Evolutionary conservation across 495 filamentous ascomycete genomes (phyloP).

Genomic region (Alectoria sarmentosa): DNA sequence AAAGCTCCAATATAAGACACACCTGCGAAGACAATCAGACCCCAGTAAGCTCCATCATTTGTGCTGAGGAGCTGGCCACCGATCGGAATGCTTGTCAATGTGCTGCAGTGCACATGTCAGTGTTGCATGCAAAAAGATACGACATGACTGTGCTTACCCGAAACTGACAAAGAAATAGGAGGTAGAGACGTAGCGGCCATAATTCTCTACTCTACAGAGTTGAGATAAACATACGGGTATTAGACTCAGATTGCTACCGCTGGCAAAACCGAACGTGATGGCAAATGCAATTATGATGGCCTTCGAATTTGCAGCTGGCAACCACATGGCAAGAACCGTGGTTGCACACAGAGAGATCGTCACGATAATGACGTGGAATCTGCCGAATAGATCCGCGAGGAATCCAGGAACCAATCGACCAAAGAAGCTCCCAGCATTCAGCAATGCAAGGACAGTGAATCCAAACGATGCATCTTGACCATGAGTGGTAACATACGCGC

Average conservation of each 20-base stretch:
- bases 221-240: slow-evolving; percentile 34
- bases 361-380: slow-evolving; percentile 62
- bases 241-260: slow-evolving; percentile 48
- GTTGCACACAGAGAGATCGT: slow-evolving; percentile 50
- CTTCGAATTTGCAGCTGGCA: slow-evolving; percentile 41
- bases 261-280: slow-evolving; percentile 51
- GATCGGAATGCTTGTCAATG: neutral
- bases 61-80: neutral
- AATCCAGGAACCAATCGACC: slow-evolving; percentile 41
- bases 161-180: slow-evolving; percentile 39
- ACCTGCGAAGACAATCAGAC: neutral
- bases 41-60: neutral
- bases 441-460: slow-evolving; percentile 39
- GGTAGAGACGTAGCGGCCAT: slow-evolving; percentile 40
- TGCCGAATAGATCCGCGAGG: slow-evolving; percentile 60
- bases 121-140: slow-evolving; percentile 5
- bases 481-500: slow-evolving; percentile 29
- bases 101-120: neutral
- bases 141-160: slow-evolving; percentile 18
- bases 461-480: slow-evolving; percentile 23
- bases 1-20: too few relatives aligned
- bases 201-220: slow-evolving; percentile 39
- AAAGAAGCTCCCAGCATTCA: slow-evolving; percentile 35
- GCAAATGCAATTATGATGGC: slow-evolving; percentile 46
- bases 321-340: slow-evolving; percentile 50